Base-by-base conservation (phyloP, 768 basidiomycete genomes). In the Baorangia bicolor region DNA sequence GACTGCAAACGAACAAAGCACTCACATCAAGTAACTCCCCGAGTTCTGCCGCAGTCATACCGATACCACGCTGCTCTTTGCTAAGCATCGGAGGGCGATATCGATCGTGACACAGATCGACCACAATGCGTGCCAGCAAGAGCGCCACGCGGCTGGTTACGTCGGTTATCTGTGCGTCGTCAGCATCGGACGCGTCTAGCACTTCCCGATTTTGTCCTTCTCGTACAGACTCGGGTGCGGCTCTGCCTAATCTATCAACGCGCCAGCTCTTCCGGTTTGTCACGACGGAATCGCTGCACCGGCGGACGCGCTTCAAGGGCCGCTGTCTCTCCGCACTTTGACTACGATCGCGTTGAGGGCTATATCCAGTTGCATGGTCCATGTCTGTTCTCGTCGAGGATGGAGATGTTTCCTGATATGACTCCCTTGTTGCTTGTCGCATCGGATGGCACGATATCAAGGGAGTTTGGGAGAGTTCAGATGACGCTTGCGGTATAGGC, bases 1-100 rank as follows among this genome's bases (percentile, higher is more conserved):
- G 9, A 27, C n/a, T 2, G 13, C 28, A 27, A 42, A 42, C 33
- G 30, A 44, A 21, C 42, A 40, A 30, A 42, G 51, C 46, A 71
- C 70, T 64, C 64, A 71, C 70, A 59, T 71, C 70, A 62, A 71
- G 57, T 10, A 73, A 10, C 14, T 71, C 64, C 25, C 71, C 70
- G 18, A 71, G 67, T 55, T 73, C 59, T 45, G 57, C 64, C 45
- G 71, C 70, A 27, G 56, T 69, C 62, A 68, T 58, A n/a, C 61
- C 63, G 31, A 54, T 23, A 1, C 64, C 62, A 9, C 57, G 51
- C 23, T 51, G 57, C 21, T 40, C 57, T 20, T 46, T 10, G 16
- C 42, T 13, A 10, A 57, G n/a, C 18, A 28, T 53, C 11, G 51
- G 55, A 7, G 58, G 46, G 2, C 44, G 59, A 49, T 62, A 69